Percentiles rank a stretch among this genome's conserved stretches.
Conservation (phyloP, 257 asterid genomes). For the Scutellaria galericulata region DNA sequence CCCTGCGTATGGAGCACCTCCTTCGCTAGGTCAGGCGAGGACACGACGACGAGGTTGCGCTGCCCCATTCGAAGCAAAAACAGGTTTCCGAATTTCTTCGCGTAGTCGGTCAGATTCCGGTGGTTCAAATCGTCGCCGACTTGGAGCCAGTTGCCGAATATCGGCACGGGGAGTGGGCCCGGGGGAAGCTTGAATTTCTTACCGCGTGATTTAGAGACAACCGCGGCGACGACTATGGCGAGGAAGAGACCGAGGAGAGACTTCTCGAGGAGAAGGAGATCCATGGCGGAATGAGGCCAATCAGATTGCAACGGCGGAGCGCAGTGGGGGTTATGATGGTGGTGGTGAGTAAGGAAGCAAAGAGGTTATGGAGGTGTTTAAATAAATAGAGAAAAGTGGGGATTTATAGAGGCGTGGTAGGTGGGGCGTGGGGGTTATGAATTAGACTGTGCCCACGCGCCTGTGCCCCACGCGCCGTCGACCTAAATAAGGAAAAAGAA, state of each 20-base stretch:
- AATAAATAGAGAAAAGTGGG: background rate
- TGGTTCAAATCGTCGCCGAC: conserved; percentile 75
- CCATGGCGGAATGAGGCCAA: conserved; percentile 41
- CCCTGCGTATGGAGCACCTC: conserved; percentile 77
- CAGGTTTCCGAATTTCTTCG: conserved; percentile 60
- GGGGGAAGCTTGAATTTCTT: conserved; percentile 66
- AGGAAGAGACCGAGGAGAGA: conserved; percentile 59
- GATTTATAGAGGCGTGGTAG: conserved; percentile 4
- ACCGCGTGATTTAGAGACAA: conserved; percentile 62
- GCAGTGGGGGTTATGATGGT: background rate
- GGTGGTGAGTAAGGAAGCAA: background rate
- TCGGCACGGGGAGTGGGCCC: conserved; percentile 65
- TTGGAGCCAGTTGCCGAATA: conserved; percentile 75
- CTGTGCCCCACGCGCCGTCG: too few relatives aligned
- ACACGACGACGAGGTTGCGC: conserved; percentile 65
- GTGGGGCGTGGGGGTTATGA: background rate
- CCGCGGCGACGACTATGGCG: conserved; percentile 52
- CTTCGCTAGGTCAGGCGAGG: conserved; percentile 71
- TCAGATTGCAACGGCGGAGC: background rate
- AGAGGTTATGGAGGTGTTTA: background rate
- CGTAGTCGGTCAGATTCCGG: conserved; percentile 53
- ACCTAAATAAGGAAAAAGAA: too few relatives aligned
- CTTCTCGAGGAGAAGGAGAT: conserved; percentile 67
- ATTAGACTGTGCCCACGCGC: too few relatives aligned
- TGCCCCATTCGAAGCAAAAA: conserved; percentile 69